phyloP scores from a whole-genome alignment of 371 early-diverging fungal species.

The Mucor circinelloides region DNA sequence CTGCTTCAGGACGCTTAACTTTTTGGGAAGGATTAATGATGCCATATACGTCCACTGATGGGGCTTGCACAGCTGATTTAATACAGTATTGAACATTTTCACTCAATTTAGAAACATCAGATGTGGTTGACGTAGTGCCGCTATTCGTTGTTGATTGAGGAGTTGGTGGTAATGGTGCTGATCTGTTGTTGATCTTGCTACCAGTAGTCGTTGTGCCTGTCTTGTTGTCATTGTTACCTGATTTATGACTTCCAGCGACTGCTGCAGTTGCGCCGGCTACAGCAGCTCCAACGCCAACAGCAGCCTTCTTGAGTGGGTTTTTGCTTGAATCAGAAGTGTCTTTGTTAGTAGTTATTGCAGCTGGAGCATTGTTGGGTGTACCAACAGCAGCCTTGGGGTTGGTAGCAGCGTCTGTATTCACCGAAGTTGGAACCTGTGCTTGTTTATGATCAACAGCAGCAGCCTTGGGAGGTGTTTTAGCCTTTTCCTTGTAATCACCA shows the following conservation, averaged over 20 bases:
- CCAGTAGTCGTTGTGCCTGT: neutral
- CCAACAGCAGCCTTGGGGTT: neutral
- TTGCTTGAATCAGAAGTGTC: neutral
- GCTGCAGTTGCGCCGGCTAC: neutral
- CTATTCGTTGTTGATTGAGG: neutral
- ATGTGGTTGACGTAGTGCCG: neutral
- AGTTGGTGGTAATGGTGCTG: neutral
- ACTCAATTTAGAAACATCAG: neutral
- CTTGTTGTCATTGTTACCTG: neutral
- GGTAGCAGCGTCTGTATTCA: neutral
- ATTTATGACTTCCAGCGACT: neutral
- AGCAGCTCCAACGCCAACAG: neutral
- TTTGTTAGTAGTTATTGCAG: neutral
- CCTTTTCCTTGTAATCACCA: conserved; percentile 8
- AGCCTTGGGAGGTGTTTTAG: neutral
- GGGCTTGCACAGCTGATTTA: conserved; percentile 9
- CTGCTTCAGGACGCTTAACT: conserved; percentile 7
- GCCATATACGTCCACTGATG: neutral
- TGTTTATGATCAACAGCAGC: neutral
- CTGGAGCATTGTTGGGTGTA: neutral
- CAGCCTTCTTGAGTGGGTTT: neutral
- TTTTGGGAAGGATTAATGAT: neutral
- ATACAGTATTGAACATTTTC: conserved; percentile 17
- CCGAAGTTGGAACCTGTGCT: neutral
- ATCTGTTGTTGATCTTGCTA: neutral